A percentile compares a stretch with the other conserved stretches of the same genome.
These are phyloP conservation scores for Mortierella claussenii DNA, from an alignment of 192 early-diverging fungal genomes.

Conservation along the genomic window DNA sequence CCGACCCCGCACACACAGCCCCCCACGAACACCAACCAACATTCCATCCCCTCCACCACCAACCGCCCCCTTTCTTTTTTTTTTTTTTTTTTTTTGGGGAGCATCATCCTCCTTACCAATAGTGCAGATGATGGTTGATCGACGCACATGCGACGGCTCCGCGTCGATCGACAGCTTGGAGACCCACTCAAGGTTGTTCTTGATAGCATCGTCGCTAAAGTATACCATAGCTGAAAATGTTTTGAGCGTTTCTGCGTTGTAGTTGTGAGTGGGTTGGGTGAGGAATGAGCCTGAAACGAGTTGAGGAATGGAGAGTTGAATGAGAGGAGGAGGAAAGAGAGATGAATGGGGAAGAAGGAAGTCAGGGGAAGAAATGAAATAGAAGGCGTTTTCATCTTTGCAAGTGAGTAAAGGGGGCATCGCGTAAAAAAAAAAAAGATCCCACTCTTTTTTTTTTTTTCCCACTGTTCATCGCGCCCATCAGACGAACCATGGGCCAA, in stretches of 20 bases:
- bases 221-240: slow-evolving; percentile 4
- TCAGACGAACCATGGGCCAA: too few relatives aligned
- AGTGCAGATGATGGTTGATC: slow-evolving; percentile 88
- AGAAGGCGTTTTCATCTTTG: not conserved
- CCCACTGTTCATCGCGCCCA: not conserved
- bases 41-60: too few relatives aligned
- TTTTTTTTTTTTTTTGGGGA: too few relatives aligned
- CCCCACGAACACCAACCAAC: not conserved
- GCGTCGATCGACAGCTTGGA: slow-evolving; percentile 70
- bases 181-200: slow-evolving; percentile 80
- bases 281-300: not conserved
- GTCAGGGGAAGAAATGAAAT: not conserved
- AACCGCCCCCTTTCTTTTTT: too few relatives aligned
- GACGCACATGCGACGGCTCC: slow-evolving; percentile 68
- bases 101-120: slow-evolving; percentile 58
- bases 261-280: too few relatives aligned
- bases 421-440: not conserved
- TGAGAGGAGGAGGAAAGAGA: slow-evolving; percentile 3
- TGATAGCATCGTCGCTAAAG: slow-evolving; percentile 47
- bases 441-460: not conserved
- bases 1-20: too few relatives aligned
- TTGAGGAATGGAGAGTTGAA: not conserved
- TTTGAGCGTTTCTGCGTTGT: too few relatives aligned
- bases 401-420: not conserved
- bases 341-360: not conserved